Evolutionary conservation across 257 asterid species (phyloP), one percentile per base, ranked within the genome.

Genomic region (Ilex aquifolium): DNA sequence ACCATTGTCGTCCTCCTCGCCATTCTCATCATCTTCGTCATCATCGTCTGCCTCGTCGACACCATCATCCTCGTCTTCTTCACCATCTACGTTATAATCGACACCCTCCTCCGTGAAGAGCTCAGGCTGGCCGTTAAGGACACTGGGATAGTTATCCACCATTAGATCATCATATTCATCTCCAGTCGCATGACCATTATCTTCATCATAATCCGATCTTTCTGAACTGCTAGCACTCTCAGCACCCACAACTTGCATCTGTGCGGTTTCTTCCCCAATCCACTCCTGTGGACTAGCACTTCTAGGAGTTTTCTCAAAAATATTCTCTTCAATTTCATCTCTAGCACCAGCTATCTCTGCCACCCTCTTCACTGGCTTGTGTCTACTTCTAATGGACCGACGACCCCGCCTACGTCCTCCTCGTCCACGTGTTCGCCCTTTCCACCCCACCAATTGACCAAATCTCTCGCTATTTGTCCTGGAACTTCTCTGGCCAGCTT

Each of bases 211-310:
- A 36, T 36, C 42, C 8, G 42, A 36, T 36, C 7, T 36, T 59
- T 60, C 90, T 5, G 95, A 80, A 66, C 89, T 78, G 77, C 85
- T 77, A 40, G 29, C 67, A 32, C 72, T 78, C 56, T 65, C 83
- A 27, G 69, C 81, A 56, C 50, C 83, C 69, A 62, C 80, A 21
- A 21, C 70, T 61, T 68, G 76, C 17, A 69, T 55, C 12, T 75
- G 80, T 6, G 71, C 61, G 31, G 32, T 71, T 59, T 72, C 77
- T 48, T 65, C 75, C 40, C 73, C 66, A 13, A 60, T 61, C 83
- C 83, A 74, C 14, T 76, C 76, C 30, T 62, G 83, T 13, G 69
- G 74, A 60, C 48, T 42, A 32, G 54, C 50, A 62, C 21, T 62
- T 46, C 52, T 14, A 1, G 76, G 74, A 39, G 73, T 57, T 48